These are phyloP conservation scores for Teratosphaeriaceae sp. DNA, from an alignment of 2,329 filamentous ascomycete genomes.

Conservation along the genomic window DNA sequence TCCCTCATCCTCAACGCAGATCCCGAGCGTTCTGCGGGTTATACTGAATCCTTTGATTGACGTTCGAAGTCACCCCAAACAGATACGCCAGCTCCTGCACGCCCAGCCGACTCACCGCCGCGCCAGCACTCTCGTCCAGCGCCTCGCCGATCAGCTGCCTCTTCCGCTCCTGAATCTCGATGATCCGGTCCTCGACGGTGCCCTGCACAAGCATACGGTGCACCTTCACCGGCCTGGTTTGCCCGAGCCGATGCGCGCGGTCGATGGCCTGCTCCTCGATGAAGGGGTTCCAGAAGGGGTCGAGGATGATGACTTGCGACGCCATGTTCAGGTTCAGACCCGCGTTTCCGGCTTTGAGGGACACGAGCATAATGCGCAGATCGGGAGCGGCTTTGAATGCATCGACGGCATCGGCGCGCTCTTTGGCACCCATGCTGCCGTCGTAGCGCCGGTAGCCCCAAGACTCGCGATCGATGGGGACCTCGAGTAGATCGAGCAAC, in stretches of 20 bases:
- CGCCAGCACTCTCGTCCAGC: conserved; percentile 64
- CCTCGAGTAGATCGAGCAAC: conserved; percentile 68
- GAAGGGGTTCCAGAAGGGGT: conserved; percentile 98
- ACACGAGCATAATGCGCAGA: conserved; percentile 82
- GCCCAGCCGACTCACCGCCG: conserved; percentile 73
- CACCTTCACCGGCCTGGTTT: conserved; percentile 88
- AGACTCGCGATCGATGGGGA: conserved; percentile 56
- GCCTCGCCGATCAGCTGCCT: conserved; percentile 83
- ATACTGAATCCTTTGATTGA: too few species aligned
- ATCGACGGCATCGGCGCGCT: conserved; percentile 61
- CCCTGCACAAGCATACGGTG: conserved; percentile 86
- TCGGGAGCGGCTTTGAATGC: too few species aligned
- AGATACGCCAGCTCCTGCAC: conserved; percentile 91
- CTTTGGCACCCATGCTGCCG: conserved; percentile 61
- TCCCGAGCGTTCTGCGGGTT: too few species aligned
- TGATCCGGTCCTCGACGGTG: conserved; percentile 87
- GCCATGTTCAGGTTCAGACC: conserved; percentile 93
- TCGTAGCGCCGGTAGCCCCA: conserved; percentile 65
- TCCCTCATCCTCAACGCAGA: too few species aligned
- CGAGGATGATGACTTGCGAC: conserved; percentile 85
- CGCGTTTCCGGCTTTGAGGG: conserved; percentile 85
- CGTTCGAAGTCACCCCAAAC: too few species aligned
- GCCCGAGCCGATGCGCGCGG: conserved; percentile 94
- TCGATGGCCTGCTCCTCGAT: conserved; percentile 99
- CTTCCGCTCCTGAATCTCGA: conserved; percentile 93